Evolutionary conservation across 2,329 filamentous ascomycete species (phyloP), one percentile per base, ranked within the genome.

Genomic region (Fusarium sororula): DNA sequence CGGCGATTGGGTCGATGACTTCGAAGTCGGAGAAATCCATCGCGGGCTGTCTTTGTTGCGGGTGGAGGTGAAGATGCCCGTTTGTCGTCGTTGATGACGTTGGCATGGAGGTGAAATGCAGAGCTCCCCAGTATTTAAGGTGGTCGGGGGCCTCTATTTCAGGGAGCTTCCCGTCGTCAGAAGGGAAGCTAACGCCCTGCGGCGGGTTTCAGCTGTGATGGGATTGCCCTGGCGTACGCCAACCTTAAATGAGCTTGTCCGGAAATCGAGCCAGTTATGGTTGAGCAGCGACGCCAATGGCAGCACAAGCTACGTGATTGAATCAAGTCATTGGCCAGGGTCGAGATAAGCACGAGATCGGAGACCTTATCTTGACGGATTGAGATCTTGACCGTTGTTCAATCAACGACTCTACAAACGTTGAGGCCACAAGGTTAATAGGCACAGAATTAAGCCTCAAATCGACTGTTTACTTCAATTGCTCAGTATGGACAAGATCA

Each of bases 21-120:
- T 78, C 76, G 53, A 77, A 78, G 41, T 78, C 76, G 15, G 76
- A 78, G 26, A 77, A 74, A 18, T 75, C 75, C 76, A 77, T 77
- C 39, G 61, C 50, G 42, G 14, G n/a, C 26, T 56, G 22, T 35
- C 7, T 28, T 41, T 47, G 47, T 72, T 58, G 39, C 17, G 17
- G 35, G 17, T 54, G 37, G 20, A 47, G 41, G 44, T 58, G 17
- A 54, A 44, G 28, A 45, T 54, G 24, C 41, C 39, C 35, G 30
- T n/a, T 63, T 50, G 30, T 35, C 35, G 39, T 35, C 35, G 41
- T 35, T 38, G 51, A 58, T 70, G 70, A 70, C 58, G 68, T 53
- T 61, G 37, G 45, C 24, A 68, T 26, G 15, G 42, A 44, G 42
- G 44, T 22, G 45, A 47, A 22, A 42, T 53, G 48, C 39, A 70